phyloP scores from a whole-genome alignment of 805 yeast species.

The Starmera dryadoides region DNA sequence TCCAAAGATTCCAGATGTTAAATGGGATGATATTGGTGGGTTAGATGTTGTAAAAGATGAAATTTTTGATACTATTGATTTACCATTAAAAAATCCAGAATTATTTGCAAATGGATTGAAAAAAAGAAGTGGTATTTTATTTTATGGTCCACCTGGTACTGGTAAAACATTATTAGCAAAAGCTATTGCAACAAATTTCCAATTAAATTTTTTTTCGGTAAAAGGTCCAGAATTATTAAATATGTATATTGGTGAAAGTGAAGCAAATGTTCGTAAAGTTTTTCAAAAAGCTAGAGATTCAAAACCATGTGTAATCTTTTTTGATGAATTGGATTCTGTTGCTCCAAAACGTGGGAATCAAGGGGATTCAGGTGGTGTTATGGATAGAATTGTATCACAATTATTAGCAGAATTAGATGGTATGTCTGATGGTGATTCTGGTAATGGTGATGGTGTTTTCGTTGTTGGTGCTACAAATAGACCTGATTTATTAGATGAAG shows the following conservation, averaged over 20 bases:
- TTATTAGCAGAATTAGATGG: slow-evolving; percentile 93
- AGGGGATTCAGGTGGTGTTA: slow-evolving; percentile 98
- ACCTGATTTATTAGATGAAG: slow-evolving; percentile 93
- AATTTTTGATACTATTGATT: slow-evolving; percentile 89
- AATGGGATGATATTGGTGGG: slow-evolving; percentile 98
- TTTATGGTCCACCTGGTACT: slow-evolving; percentile 98
- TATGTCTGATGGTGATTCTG: slow-evolving; percentile 75
- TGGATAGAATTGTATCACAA: slow-evolving; percentile 98
- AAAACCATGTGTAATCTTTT: slow-evolving; percentile 94
- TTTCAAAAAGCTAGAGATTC: slow-evolving; percentile 95
- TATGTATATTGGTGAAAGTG: slow-evolving; percentile 98
- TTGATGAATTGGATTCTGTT: slow-evolving; percentile 95
- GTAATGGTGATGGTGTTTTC: slow-evolving; percentile 70
- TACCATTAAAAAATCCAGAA: slow-evolving; percentile 92
- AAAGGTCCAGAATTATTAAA: slow-evolving; percentile 95
- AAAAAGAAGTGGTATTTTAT: slow-evolving; percentile 87
- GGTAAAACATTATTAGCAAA: slow-evolving; percentile 95
- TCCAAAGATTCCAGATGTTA: slow-evolving; percentile 89
- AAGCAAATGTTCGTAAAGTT: slow-evolving; percentile 91
- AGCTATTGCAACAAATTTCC: slow-evolving; percentile 94
- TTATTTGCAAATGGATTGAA: slow-evolving; percentile 83
- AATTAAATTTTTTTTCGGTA: slow-evolving; percentile 90
- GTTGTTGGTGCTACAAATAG: slow-evolving; percentile 99
- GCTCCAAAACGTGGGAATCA: slow-evolving; percentile 98
- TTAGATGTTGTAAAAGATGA: slow-evolving; percentile 85